Percentiles rank a stretch among this genome's conserved stretches.
Evolutionary conservation across 257 asterid species (phyloP).

Genomic region (Jasminum sambac): DNA sequence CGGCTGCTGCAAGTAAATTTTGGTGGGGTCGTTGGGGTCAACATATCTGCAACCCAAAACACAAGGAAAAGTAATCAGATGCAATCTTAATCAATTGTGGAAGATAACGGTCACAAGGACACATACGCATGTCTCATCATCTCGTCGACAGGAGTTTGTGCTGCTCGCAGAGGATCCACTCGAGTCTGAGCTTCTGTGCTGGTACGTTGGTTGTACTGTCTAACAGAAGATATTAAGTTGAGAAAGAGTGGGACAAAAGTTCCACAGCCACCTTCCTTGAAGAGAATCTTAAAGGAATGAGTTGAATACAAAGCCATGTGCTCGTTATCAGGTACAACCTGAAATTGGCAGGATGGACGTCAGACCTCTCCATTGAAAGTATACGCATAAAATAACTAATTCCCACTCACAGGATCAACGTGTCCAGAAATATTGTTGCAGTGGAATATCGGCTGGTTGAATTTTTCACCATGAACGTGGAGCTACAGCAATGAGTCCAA

Average conservation of each 20-base stretch:
- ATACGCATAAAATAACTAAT: neutral
- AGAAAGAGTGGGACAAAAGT: slow-evolving; percentile 87
- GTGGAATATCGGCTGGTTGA: slow-evolving; percentile 84
- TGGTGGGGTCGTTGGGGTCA: slow-evolving; percentile 93
- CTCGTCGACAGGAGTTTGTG: slow-evolving; percentile 94
- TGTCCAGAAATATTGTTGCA: slow-evolving; percentile 84
- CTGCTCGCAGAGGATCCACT: slow-evolving; percentile 88
- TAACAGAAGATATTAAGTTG: slow-evolving; percentile 72
- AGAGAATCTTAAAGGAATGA: slow-evolving; percentile 86
- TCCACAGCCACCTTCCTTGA: slow-evolving; percentile 99
- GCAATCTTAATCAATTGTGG: neutral
- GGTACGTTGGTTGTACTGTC: slow-evolving; percentile 58
- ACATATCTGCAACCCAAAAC: slow-evolving; percentile 64
- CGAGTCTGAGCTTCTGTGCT: slow-evolving; percentile 47
- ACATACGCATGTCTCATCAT: slow-evolving; percentile 94
- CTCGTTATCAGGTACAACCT: slow-evolving; percentile 92
- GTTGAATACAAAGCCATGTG: slow-evolving; percentile 79
- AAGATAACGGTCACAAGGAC: neutral
- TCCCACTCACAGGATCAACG: slow-evolving; percentile 78
- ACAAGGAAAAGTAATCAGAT: neutral
- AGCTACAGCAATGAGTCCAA: slow-evolving; percentile 56
- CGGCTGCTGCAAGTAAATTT: slow-evolving; percentile 94
- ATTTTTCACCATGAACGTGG: slow-evolving; percentile 66
- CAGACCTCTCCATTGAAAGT: slow-evolving; percentile 19
- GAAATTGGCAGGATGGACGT: slow-evolving; percentile 18